Conservation (phyloP, 352 stramenopile genomes). For the Phytophthora pinifolia region DNA sequence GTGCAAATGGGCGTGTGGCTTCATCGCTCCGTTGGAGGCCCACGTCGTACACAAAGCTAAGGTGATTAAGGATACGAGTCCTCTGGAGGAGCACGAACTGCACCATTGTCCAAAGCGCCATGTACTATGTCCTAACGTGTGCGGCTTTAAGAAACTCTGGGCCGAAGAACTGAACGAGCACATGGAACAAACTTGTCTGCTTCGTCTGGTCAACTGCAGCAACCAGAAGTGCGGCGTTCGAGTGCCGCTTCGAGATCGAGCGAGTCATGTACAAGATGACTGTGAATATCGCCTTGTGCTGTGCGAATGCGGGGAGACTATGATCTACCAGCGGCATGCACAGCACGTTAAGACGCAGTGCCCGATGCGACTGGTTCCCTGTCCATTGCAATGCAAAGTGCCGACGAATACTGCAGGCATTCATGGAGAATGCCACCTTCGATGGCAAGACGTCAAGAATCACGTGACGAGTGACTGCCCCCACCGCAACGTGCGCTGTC, state of each 20-base stretch:
- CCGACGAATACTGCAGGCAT: neutral
- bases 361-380: conserved; percentile 48
- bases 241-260: conserved; percentile 26
- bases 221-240: conserved; percentile 48
- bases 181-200: conserved; percentile 31
- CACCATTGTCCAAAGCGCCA: conserved; percentile 50
- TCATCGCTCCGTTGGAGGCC: conserved; percentile 39
- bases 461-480: conserved; percentile 51
- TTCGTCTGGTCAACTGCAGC: conserved; percentile 43
- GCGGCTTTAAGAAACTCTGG: conserved; percentile 33
- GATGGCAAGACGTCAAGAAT: conserved; percentile 40
- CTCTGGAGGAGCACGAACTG: conserved; percentile 49
- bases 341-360: conserved; percentile 46
- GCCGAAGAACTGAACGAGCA: conserved; percentile 47
- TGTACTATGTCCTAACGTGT: conserved; percentile 39
- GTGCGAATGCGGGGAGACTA: conserved; percentile 62
- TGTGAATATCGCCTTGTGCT: conserved; percentile 47
- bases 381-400: conserved; percentile 43
- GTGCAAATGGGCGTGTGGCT: conserved; percentile 69
- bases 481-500: conserved; percentile 59
- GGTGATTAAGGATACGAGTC: conserved; percentile 35
- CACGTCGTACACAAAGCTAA: conserved; percentile 28
- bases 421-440: conserved; percentile 20
- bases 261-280: conserved; percentile 35
- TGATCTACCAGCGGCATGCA: conserved; percentile 52